Evolutionary conservation across 139 green algal species (phyloP).

Genomic region (Closterium sp.): DNA sequence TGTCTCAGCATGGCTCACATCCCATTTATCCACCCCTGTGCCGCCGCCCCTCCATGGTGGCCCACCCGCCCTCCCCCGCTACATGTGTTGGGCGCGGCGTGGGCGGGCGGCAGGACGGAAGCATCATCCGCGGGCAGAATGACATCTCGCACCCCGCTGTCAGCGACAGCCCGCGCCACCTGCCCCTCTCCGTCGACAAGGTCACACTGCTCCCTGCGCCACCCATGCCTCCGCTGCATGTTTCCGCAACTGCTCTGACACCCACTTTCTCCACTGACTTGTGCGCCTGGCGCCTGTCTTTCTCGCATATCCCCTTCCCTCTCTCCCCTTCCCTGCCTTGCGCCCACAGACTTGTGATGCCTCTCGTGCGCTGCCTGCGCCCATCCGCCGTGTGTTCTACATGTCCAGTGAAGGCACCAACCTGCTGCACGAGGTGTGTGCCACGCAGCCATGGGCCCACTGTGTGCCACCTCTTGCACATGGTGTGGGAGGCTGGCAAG

Average conservation of each 20-base stretch:
- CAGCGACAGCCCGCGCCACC: constrained; percentile 65
- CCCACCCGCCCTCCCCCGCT: too few species aligned
- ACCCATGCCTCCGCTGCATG: neutral
- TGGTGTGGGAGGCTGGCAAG: too few species aligned
- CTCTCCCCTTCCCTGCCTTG: neutral
- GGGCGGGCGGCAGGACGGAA: constrained; percentile 64
- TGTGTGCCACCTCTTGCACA: neutral
- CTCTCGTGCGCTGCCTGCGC: constrained; percentile 63
- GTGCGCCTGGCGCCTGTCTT: neutral
- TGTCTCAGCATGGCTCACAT: neutral
- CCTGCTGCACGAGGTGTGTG: constrained; percentile 43
- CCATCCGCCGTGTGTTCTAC: constrained; percentile 93
- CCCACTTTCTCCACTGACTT: neutral
- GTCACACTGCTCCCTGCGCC: constrained; percentile 25
- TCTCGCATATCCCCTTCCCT: neutral
- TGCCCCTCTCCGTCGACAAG: neutral
- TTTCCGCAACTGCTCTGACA: neutral
- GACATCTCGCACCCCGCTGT: constrained; percentile 88
- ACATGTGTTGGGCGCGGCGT: neutral
- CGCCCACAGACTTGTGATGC: neutral
- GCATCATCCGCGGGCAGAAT: constrained; percentile 89
- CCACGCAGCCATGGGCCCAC: neutral
- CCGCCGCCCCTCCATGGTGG: too few species aligned
- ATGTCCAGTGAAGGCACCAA: constrained; percentile 73
- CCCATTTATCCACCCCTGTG: neutral